A percentile compares a stretch with the other conserved stretches of the same genome.
These are phyloP conservation scores for Suhomyces guaymorum DNA, from an alignment of 1,139 yeast genomes.

Conservation along the genomic window DNA sequence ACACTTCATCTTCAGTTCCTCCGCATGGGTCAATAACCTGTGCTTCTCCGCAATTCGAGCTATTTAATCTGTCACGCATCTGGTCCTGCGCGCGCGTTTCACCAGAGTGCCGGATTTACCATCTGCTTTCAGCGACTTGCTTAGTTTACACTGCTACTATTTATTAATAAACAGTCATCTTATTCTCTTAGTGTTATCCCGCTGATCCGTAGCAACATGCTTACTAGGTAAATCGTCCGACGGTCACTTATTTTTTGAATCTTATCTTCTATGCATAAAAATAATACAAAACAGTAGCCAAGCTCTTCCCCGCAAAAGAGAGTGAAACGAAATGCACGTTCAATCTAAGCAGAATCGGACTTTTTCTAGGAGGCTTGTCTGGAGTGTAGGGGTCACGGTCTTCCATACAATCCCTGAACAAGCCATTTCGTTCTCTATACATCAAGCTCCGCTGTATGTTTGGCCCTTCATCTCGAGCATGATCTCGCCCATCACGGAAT, in stretches of 20 bases:
- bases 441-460: too few species aligned
- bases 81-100: constrained; percentile 6
- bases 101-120: too few species aligned
- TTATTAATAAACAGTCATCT: constrained; percentile 1
- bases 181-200: neutral
- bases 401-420: too few species aligned
- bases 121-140: too few species aligned
- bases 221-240: neutral
- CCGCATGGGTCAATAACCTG: neutral
- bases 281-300: neutral
- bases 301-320: constrained; percentile 1
- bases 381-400: too few species aligned
- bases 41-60: constrained; percentile 7
- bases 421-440: too few species aligned
- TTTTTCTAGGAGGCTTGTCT: too few species aligned
- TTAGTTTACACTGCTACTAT: neutral
- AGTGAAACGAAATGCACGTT: neutral
- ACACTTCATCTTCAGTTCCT: neutral
- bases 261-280: constrained; percentile 1
- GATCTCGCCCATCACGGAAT: too few species aligned
- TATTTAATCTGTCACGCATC: constrained; percentile 4
- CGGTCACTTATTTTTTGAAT: constrained; percentile 2
- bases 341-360: too few species aligned
- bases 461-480: too few species aligned
- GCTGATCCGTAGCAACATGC: neutral